Conservation (phyloP, 2,329 filamentous ascomycete species). For the Fusarium domesticum region DNA sequence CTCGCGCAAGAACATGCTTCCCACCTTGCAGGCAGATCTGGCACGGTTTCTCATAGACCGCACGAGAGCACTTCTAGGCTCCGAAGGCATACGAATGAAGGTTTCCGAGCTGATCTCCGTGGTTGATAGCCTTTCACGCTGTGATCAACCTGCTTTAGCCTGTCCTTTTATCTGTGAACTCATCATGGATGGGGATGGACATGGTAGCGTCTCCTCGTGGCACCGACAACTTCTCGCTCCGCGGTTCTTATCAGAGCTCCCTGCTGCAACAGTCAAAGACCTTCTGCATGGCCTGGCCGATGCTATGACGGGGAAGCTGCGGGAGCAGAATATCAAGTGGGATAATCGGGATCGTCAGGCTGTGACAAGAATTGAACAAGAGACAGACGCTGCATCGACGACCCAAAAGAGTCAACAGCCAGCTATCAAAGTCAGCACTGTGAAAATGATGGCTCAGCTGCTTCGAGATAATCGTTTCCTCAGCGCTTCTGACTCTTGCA, state of each 20-base stretch:
- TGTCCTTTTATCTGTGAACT: conserved; percentile 31
- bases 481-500: conserved; percentile 21
- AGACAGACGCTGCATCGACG: background rate
- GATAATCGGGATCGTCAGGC: conserved; percentile 4
- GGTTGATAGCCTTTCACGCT: conserved; percentile 22
- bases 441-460: conserved; percentile 39
- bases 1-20: background rate
- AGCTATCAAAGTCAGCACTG: conserved; percentile 34
- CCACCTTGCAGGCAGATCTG: conserved; percentile 15
- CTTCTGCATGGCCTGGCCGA: conserved; percentile 30
- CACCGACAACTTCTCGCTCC: conserved; percentile 31
- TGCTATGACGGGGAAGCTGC: conserved; percentile 30
- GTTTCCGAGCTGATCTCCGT: conserved; percentile 17
- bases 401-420: conserved; percentile 7
- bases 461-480: conserved; percentile 31
- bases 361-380: background rate
- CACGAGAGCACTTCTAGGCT: conserved; percentile 15
- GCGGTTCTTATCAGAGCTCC: conserved; percentile 28
- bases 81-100: conserved; percentile 8
- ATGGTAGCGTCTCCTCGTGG: conserved; percentile 31
- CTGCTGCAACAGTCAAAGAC: conserved; percentile 20
- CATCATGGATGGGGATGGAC: conserved; percentile 27
- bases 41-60: conserved; percentile 18
- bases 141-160: conserved; percentile 32
- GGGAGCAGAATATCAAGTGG: conserved; percentile 18